Percentiles rank a stretch among this genome's conserved stretches.
Conservation (phyloP, 495 filamentous ascomycete genomes). For the Trypethelium eluteriae region DNA sequence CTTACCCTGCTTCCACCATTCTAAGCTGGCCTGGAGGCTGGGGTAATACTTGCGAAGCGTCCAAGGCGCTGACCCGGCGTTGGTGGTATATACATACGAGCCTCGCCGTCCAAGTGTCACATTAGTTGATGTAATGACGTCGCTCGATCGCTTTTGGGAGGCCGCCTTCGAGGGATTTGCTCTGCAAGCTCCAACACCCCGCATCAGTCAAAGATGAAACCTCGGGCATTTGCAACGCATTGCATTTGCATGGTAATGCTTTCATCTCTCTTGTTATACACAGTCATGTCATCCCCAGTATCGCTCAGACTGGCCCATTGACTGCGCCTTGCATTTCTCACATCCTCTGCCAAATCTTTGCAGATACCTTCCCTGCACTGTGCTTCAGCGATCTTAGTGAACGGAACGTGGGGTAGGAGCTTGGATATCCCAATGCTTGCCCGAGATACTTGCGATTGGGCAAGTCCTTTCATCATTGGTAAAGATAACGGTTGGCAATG, state of each 20-base stretch:
- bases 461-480: not conserved
- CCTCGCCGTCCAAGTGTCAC: not conserved
- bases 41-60: not conserved
- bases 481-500: not conserved
- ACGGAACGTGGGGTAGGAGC: not conserved
- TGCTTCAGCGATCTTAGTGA: not conserved
- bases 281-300: not conserved
- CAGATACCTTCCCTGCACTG: not conserved
- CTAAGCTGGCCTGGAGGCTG: not conserved
- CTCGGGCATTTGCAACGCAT: not conserved
- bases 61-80: not conserved
- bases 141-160: not conserved
- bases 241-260: not conserved
- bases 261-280: not conserved
- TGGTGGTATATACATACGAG: not conserved
- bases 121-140: not conserved
- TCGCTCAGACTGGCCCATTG: not conserved
- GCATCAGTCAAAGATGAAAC: too few species aligned
- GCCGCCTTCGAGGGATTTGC: not conserved
- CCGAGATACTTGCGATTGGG: not conserved
- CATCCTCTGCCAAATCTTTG: not conserved
- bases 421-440: not conserved
- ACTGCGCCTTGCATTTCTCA: not conserved
- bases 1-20: not conserved
- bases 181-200: not conserved